These are phyloP conservation scores for Calvatia gigantea DNA, from an alignment of 768 basidiomycete genomes.

Conservation along the genomic window DNA sequence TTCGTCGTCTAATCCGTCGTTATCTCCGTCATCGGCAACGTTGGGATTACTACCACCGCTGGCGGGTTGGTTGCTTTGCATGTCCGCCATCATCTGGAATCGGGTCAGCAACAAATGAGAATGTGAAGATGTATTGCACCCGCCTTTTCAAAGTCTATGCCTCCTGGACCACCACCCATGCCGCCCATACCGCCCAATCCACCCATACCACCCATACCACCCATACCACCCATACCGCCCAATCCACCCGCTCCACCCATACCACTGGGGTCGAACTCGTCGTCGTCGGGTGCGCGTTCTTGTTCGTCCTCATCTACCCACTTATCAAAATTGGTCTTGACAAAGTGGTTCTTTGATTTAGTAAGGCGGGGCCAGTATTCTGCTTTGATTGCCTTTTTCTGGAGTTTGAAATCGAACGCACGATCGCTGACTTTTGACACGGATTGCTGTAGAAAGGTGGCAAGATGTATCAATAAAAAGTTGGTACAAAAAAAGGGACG, in stretches of 20 bases:
- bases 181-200: slow-evolving; percentile 15
- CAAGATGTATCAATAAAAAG: neutral
- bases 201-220: slow-evolving; percentile 20
- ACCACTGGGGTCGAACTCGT: slow-evolving; percentile 40
- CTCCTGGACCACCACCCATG: slow-evolving; percentile 11
- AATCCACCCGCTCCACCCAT: slow-evolving; percentile 49
- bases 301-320: slow-evolving; percentile 99
- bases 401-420: slow-evolving; percentile 61
- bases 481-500: neutral
- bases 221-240: slow-evolving; percentile 43
- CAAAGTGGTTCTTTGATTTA: slow-evolving; percentile 78
- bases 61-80: slow-evolving; percentile 29
- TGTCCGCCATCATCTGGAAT: slow-evolving; percentile 48
- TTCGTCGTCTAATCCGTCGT: slow-evolving; percentile 55
- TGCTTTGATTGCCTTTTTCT: slow-evolving; percentile 70
- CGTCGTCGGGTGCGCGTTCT: slow-evolving; percentile 56
- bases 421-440: slow-evolving; percentile 63
- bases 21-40: slow-evolving; percentile 32
- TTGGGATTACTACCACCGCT: slow-evolving; percentile 21
- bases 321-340: slow-evolving; percentile 94
- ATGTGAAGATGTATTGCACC: slow-evolving; percentile 3
- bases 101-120: neutral
- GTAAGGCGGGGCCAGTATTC: slow-evolving; percentile 95
- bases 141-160: slow-evolving; percentile 69
- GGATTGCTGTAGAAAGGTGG: slow-evolving; percentile 42